Conservation (phyloP, 169 alveolate genomes). For the Neospora caninum region DNA sequence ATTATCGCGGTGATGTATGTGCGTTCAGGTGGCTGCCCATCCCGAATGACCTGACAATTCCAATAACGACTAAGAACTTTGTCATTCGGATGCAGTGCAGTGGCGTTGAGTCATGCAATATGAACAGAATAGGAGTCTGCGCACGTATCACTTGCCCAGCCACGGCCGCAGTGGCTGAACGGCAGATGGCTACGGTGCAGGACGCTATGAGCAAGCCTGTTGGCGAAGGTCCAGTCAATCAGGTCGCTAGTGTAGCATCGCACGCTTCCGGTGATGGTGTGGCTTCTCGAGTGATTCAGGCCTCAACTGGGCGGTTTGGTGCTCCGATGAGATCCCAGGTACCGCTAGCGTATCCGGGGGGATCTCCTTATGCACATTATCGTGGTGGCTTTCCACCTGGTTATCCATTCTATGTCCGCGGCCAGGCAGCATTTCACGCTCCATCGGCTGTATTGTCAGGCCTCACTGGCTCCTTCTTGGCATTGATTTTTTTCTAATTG, state of each 20-base stretch:
- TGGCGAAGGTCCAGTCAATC: neutral
- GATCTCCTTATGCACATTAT: neutral
- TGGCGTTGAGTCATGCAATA: slow-evolving; percentile 12
- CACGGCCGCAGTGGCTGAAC: slow-evolving; percentile 14
- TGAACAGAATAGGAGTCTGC: neutral
- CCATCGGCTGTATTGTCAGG: neutral
- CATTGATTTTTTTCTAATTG: neutral
- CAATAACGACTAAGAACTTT: neutral
- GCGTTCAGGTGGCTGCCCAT: slow-evolving; percentile 40
- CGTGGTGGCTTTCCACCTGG: neutral
- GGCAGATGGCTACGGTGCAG: slow-evolving; percentile 4
- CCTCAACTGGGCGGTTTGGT: slow-evolving; percentile 16
- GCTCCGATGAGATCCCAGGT: neutral
- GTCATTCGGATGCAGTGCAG: slow-evolving; percentile 34
- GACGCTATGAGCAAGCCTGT: slow-evolving; percentile 39
- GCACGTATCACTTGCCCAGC: slow-evolving; percentile 32
- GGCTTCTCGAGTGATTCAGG: neutral
- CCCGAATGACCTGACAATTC: neutral
- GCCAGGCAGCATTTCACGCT: neutral
- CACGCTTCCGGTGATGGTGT: too few relatives aligned
- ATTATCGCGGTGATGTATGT: too few relatives aligned
- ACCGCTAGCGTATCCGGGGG: neutral
- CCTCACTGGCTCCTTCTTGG: neutral
- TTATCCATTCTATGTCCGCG: neutral
- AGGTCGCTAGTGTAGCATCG: neutral